Evolutionary conservation across 2,329 filamentous ascomycete species (phyloP).

Genomic region (Dendryphion nanum): DNA sequence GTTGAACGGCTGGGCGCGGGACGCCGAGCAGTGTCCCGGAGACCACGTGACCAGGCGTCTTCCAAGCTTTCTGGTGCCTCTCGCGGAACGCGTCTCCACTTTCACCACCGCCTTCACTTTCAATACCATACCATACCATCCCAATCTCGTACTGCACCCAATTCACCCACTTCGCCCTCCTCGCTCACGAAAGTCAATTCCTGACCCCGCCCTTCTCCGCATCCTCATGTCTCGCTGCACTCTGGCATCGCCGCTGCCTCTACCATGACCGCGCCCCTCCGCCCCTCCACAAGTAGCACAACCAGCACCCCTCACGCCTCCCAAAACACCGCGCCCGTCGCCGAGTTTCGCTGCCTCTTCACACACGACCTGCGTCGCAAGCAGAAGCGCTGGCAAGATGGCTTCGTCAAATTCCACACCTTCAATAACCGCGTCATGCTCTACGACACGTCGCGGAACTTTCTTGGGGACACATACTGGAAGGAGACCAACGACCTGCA

Average conservation of each 20-base stretch:
- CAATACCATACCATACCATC: background rate
- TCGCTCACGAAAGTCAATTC: too few relatives aligned
- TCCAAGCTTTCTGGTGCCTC: too few relatives aligned
- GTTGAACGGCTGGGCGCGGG: too few relatives aligned
- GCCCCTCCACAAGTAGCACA: constrained; percentile 21
- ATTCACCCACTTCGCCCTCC: too few relatives aligned
- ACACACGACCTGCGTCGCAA: constrained; percentile 83
- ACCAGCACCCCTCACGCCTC: constrained; percentile 46
- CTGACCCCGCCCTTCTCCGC: too few relatives aligned
- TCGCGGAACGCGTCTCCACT: constrained; percentile 1
- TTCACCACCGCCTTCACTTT: background rate
- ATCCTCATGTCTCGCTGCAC: constrained; percentile 1
- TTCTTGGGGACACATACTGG: constrained; percentile 83
- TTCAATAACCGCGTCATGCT: constrained; percentile 93
- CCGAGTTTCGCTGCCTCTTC: constrained; percentile 83
- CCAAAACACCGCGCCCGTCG: constrained; percentile 69
- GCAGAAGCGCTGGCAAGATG: constrained; percentile 93
- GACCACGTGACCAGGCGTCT: too few relatives aligned
- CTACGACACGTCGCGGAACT: constrained; percentile 77
- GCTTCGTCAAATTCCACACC: constrained; percentile 79
- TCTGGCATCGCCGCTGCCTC: constrained; percentile 7
- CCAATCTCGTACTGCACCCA: too few relatives aligned
- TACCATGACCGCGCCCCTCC: constrained; percentile 26
- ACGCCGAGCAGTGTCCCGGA: too few relatives aligned
- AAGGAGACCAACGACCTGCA: constrained; percentile 65